phyloP scores from a whole-genome alignment of 192 early-diverging fungal genomes.

The Chytriomyces sp. region DNA sequence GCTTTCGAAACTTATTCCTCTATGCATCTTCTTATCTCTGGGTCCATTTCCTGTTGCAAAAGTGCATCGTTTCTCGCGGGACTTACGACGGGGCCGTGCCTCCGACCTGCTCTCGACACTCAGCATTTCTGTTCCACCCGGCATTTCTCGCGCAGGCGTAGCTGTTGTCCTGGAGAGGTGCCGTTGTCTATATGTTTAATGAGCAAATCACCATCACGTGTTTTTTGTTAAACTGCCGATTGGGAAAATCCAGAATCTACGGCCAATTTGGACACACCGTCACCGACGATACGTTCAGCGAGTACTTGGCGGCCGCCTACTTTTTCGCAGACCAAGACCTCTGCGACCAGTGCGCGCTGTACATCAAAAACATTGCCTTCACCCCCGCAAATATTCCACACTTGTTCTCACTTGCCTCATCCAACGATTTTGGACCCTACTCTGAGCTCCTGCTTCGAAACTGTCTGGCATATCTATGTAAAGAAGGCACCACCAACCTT shows the following conservation, averaged over 20 bases:
- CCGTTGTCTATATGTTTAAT: not conserved
- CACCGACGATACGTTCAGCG: not conserved
- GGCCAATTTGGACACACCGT: constrained; percentile 19
- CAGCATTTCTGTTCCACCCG: not conserved
- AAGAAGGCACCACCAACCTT: constrained; percentile 11
- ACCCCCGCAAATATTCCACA: constrained; percentile 2
- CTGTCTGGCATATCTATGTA: constrained; percentile 11
- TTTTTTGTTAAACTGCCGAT: not conserved
- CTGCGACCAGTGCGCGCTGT: constrained; percentile 14
- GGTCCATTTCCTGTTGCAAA: not conserved
- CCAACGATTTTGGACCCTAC: constrained; percentile 21
- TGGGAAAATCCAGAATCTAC: constrained; percentile 10
- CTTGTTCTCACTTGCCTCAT: constrained; percentile 4
- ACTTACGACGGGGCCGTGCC: not conserved
- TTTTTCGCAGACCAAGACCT: constrained; percentile 13
- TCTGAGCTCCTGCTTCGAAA: constrained; percentile 19
- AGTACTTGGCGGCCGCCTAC: constrained; percentile 6
- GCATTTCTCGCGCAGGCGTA: constrained; percentile 10
- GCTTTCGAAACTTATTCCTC: not conserved
- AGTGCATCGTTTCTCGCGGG: not conserved
- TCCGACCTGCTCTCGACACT: not conserved
- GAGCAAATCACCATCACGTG: not conserved
- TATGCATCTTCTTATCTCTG: not conserved
- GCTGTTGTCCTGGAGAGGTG: constrained; percentile 8
- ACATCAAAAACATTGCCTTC: constrained; percentile 1